Evolutionary conservation across 2,329 filamentous ascomycete species (phyloP), one percentile per base, ranked within the genome.

Genomic region (Albifimbria verrucaria): DNA sequence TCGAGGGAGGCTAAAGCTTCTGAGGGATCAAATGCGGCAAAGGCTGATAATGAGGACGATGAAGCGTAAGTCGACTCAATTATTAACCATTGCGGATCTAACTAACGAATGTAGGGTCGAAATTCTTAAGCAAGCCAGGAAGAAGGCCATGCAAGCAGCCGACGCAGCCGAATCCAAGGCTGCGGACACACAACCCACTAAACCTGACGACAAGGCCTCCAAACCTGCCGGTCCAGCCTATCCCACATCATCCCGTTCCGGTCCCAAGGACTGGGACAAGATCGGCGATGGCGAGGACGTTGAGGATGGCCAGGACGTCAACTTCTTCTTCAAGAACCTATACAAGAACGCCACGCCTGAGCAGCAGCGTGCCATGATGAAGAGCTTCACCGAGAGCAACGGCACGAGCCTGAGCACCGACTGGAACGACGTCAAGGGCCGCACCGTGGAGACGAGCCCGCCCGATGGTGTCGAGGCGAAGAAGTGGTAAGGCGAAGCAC

Each of bases 361-460:
- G 62, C 90, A 90, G 54, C 85, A 86, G 66, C 85, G 92, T 2
- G 94, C 94, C 9, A 99, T 99, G 94, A 90, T 95, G 85, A 99
- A 99, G 82, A 96, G 90, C 66, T 97, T 90, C 65, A 80, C 85
- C 15, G 93, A 99, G 77, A 97, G 92, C 70, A 94, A 95, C 61
- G 94, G 94, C 4, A 99, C 94, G 0, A 83, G 89, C 3, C 75
- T 99, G 48, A 97, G 91, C 70, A 99, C 94, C 0, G 91, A 93
- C 68, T 99, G 94, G 94, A 72, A 75, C 10, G 89, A 96, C 56
- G 93, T 97, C 20, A 82, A 83, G 49, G 81, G 78, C 57, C 84
- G 83, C 18, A 87, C 74, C 22, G 88, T 97, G 23, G 83, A 90
- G 66, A 89, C 86, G 0, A 72, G 77, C 32, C 88, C 90, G 9